phyloP scores from a whole-genome alignment of 2,329 filamentous ascomycete species.

The Penicillium sp. region DNA sequence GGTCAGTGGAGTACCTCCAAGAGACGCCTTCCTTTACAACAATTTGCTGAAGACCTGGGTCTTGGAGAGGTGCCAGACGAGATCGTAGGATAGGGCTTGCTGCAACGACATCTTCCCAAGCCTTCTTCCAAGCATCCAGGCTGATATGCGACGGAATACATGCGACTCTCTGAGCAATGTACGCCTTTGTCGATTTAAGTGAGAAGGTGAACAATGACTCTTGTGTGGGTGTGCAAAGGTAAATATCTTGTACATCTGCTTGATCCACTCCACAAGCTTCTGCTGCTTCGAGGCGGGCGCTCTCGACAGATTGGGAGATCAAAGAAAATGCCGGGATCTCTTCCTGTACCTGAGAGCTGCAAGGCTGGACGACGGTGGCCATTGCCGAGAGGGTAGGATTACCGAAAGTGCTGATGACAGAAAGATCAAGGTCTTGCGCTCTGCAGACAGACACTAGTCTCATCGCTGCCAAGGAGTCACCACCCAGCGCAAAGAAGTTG shows the following conservation, averaged over 20 bases:
- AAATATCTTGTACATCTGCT: conserved; percentile 40
- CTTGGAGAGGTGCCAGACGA: conserved; percentile 40
- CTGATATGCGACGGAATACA: conserved; percentile 37
- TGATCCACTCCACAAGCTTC: conserved; percentile 31
- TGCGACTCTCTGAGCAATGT: conserved; percentile 46
- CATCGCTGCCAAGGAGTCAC: conserved; percentile 38
- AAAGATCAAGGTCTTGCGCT: conserved; percentile 31
- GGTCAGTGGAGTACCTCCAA: conserved; percentile 30
- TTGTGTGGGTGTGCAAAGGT: conserved; percentile 43
- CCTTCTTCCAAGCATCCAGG: conserved; percentile 40
- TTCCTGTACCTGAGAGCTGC: conserved; percentile 24
- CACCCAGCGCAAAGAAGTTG: conserved; percentile 40
- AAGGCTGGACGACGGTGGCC: conserved; percentile 38
- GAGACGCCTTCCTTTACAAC: conserved; percentile 32
- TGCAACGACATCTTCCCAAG: conserved; percentile 45
- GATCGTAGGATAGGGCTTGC: conserved; percentile 48
- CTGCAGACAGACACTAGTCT: conserved; percentile 34
- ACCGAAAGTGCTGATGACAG: conserved; percentile 37
- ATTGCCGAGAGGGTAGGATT: conserved; percentile 41
- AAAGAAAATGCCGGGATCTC: conserved; percentile 31
- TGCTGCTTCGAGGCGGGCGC: conserved; percentile 39
- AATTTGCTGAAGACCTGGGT: conserved; percentile 37
- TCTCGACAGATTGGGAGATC: conserved; percentile 34
- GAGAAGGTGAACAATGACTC: conserved; percentile 48
- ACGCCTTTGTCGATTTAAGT: conserved; percentile 43